Evolutionary conservation across 257 asterid species (phyloP), one percentile per base, ranked within the genome.

Genomic region (Euphrasia confusa): DNA sequence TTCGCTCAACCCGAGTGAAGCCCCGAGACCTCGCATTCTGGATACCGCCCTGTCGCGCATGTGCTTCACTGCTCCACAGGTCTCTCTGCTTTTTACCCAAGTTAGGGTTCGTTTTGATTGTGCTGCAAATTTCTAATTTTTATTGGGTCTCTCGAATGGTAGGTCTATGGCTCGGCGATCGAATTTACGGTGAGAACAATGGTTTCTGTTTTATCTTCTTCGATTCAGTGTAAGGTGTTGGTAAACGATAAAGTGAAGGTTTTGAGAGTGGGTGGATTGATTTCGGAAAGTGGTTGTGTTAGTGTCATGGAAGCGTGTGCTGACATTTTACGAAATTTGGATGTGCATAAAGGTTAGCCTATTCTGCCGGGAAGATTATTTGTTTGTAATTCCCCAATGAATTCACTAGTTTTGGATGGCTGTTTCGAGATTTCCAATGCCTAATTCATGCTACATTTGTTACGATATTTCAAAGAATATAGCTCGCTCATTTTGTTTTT

Each of bases 31-130:
- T 71, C 75, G 79, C 66, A 54, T 82, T 78, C 67, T 86, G 71
- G 89, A 86, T 68, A 74, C 90, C 33, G 83, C 96, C 18, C 90
- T 89, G 44, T 83, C 95, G 66, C 81, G 78, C 70, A 71, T 86
- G 95, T 75, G 92, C 85, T 82, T 84, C 80, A 69, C 84, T 7
- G 84, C 85, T 54, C 88, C 89, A 15, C 88, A 84, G 95, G 94
- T 85, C 63, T 85, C 65, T 44, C 64, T 62, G 60, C 45, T 18
- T 18, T 18, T 53, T 50, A 5, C 10, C 40, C 42, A 26, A 8
- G 10, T 30, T 15, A 44, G 39, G 5, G 26, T 59, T 24, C 44
- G 11, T 10, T 50, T 26, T 18, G 11, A 7, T 60, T 53, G 13
- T 63, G 4, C 63, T 32, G 42, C 26, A 11, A 58, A 28, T n/a